Base-by-base conservation (phyloP, 2,329 filamentous ascomycete genomes). In the Xylaria sp. region DNA sequence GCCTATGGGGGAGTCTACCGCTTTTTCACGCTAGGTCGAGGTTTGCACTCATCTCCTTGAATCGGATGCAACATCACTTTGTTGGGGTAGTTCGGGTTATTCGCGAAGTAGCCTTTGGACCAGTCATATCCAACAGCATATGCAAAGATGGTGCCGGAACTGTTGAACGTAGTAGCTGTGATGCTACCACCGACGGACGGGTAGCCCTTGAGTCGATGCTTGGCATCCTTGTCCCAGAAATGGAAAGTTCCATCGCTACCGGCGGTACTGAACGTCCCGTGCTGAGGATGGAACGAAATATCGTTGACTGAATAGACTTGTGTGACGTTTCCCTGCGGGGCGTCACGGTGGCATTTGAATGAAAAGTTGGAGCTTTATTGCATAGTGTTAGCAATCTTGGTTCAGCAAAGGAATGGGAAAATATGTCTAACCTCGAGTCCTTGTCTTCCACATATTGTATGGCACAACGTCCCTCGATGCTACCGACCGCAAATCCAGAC, bases 381-480 rank as follows among this genome's bases (percentile, higher is more conserved):
- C 62, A 43, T 20, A 33, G 23, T 33, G 33, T 69, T 41, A 73
- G 59, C 46, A 71, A 56, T 31, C 18, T 18, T 20, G 28, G n/a
- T 13, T 60, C 28, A 51, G 20, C 3, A 31, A 36, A 6, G 3
- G 25, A 4, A 8, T 36, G 33, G 2, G 33, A 25, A 39, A 59
- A 31, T 33, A 36, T 23, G 20, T 77, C 85, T 77, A 84, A 91
- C 91, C 82, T 88, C 2, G 92, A 84, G 79, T 99, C 94, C 82
- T 98, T 98, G 52, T 99, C 96, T 77, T 99, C 95, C 43, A 98
- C 94, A 77, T 99, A 98, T 80, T 99, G 96, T 72, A 99, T 99
- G 1, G 96, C 96, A 80, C 96, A 99, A 65, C 96, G 92, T 36
- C 96, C 96, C 80, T 99, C 96, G 76, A 99, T 97, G 79, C 93